phyloP scores from a whole-genome alignment of 2,329 filamentous ascomycete species.

The Penicillium digitatum region DNA sequence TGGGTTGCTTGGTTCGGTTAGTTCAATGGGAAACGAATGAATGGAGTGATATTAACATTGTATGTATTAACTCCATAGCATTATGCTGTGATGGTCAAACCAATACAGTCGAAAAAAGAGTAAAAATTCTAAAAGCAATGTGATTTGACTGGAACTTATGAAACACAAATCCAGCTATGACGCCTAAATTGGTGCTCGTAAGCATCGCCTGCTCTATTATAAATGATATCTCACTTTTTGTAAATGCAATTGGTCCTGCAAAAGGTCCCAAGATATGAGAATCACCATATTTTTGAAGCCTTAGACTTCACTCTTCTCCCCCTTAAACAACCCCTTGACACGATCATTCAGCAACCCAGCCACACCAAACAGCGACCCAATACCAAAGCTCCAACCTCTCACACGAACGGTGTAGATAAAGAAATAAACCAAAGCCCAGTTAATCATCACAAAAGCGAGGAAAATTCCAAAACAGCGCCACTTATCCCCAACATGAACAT shows the following conservation, averaged over 20 bases:
- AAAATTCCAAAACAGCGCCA: conserved; percentile 73
- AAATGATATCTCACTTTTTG: conserved; percentile 13
- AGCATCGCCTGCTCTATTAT: not conserved
- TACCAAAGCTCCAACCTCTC: conserved; percentile 66
- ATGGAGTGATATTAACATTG: not conserved
- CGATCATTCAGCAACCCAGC: conserved; percentile 42
- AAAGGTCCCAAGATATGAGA: not conserved
- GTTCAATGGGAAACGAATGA: not conserved
- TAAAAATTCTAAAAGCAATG: not conserved
- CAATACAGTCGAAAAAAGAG: not conserved
- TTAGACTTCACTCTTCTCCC: conserved; percentile 17
- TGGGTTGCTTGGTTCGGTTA: not conserved
- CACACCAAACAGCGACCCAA: conserved; percentile 54
- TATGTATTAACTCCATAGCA: not conserved
- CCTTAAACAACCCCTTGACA: conserved; percentile 28
- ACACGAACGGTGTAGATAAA: conserved; percentile 72
- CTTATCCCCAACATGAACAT: conserved; percentile 57
- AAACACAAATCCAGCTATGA: not conserved
- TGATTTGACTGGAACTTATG: not conserved
- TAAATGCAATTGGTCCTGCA: conserved; percentile 20
- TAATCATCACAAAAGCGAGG: conserved; percentile 64
- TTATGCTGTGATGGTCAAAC: not conserved
- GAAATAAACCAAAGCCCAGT: conserved; percentile 70
- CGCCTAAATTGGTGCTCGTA: not conserved
- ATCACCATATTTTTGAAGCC: conserved; percentile 9